phyloP scores from a whole-genome alignment of 2,329 filamentous ascomycete species.

The Beauveria rudraprayagi region DNA sequence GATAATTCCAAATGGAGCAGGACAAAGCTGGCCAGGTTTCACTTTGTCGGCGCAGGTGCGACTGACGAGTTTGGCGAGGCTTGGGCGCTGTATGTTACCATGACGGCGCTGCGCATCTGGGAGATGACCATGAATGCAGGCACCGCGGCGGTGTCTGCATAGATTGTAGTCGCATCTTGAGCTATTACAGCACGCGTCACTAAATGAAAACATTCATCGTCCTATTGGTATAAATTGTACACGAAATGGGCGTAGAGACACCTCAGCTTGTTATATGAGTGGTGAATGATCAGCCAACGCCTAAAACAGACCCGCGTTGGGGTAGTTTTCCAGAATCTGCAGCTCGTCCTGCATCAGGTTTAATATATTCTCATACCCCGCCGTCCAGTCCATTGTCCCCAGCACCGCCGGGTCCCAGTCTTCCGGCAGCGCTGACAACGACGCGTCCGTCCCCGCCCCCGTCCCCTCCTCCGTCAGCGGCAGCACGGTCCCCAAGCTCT shows the following conservation, averaged over 20 bases:
- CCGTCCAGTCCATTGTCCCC: constrained; percentile 8
- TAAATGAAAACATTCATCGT: no score
- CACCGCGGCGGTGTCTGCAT: background rate
- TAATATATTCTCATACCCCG: constrained; percentile 7
- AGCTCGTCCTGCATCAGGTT: constrained; percentile 9
- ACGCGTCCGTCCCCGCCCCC: background rate
- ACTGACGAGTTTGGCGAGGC: constrained; percentile 32
- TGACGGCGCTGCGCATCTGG: constrained; percentile 12
- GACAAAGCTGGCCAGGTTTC: constrained; percentile 26
- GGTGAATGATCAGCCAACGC: background rate
- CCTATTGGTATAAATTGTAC: background rate
- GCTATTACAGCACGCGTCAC: no score
- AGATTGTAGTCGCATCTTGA: no score
- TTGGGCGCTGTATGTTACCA: constrained; percentile 35
- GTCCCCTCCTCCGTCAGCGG: background rate
- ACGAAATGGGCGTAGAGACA: background rate
- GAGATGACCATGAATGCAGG: background rate
- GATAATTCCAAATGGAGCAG: constrained; percentile 12
- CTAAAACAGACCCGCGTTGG: background rate
- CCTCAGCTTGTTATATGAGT: background rate
- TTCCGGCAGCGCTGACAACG: background rate
- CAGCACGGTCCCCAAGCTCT: background rate
- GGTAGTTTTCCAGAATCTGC: constrained; percentile 6
- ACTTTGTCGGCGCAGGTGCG: constrained; percentile 31
- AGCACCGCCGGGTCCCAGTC: constrained; percentile 1